Evolutionary conservation across 495 filamentous ascomycete genomes (phyloP), one percentile per base, ranked within the genome.

Genomic region (Parathielavia appendiculata): DNA sequence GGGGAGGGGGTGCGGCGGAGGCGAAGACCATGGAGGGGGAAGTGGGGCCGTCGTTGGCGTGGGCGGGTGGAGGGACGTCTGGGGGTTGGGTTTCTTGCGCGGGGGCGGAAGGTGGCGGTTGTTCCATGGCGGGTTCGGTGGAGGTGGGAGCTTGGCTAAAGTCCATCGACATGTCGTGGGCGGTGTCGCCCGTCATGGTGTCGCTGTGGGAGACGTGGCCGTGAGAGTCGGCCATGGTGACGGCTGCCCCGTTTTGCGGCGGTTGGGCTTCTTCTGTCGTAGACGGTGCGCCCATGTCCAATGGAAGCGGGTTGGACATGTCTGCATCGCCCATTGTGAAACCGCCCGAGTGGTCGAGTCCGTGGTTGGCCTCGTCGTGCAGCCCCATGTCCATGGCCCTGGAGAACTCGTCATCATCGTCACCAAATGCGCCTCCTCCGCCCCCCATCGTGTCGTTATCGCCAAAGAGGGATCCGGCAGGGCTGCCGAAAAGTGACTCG

Each of bases 391-490:
- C 84, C 69, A 97, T 86, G 5, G 87, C 87, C 52, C 85, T 76
- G 16, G 87, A 86, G 65, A 96, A 93, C 56, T 92, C 90, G 67
- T 95, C 88, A 62, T 96, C 90, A 46, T 93, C 90, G 45, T 92
- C 88, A 20, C 79, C 84, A 64, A 88, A 89, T 8, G 79, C 78
- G 5, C 81, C 82, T 4, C 77, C 83, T 20, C 78, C 82, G 1
- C 77, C 84, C 22, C 78, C 80, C 51, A 81, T 82, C 38, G 82
- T 84, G 41, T 80, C 83, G 40, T 78, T 77, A 23, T 83, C 80
- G 4, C 79, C 79, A 62, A 83, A 83, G 13, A 83, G 71, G 23
- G 80, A 85, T 32, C 86, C 86, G 0, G 68, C 71, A 1, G 76
- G 73, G 22, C 74, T 76, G 16, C 77, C 77, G 53, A 79, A 79